phyloP scores from a whole-genome alignment of 768 basidiomycete species.

The Kwoniella mangroviensis region DNA sequence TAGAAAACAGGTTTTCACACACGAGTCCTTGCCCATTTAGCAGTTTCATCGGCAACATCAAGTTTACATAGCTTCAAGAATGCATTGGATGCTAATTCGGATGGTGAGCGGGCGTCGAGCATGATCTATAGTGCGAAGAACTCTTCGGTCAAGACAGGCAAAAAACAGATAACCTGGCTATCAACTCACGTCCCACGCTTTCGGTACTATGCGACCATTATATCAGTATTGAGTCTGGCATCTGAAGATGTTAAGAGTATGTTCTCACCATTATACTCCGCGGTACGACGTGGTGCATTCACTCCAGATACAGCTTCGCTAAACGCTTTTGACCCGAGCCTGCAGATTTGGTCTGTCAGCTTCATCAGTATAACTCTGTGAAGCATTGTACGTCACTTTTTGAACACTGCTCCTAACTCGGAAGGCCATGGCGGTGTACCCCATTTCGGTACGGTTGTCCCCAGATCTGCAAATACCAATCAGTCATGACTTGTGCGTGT shows the following conservation, averaged over 20 bases:
- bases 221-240: conserved; percentile 12
- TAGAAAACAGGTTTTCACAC: not conserved
- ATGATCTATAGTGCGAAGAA: conserved; percentile 45
- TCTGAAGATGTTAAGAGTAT: not conserved
- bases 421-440: conserved; percentile 53
- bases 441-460: conserved; percentile 50
- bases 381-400: conserved; percentile 35
- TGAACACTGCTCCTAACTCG: conserved; percentile 55
- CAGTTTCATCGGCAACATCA: conserved; percentile 60
- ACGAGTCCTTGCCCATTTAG: conserved; percentile 54
- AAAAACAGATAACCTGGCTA: not conserved
- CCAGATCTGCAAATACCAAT: conserved; percentile 42
- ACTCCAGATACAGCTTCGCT: conserved; percentile 61
- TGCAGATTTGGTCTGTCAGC: conserved; percentile 14
- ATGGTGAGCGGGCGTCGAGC: conserved; percentile 50
- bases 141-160: not conserved
- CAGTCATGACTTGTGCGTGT: conserved; percentile 9
- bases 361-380: not conserved
- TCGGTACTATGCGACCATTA: conserved; percentile 41
- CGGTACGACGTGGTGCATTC: conserved; percentile 61
- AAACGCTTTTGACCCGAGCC: conserved; percentile 59
- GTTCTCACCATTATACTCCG: conserved; percentile 55
- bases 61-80: conserved; percentile 58
- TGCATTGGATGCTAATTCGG: conserved; percentile 53
- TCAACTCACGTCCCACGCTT: conserved; percentile 57